phyloP scores from a whole-genome alignment of 139 green algal genomes.

The Astrephomene gubernaculifera region DNA sequence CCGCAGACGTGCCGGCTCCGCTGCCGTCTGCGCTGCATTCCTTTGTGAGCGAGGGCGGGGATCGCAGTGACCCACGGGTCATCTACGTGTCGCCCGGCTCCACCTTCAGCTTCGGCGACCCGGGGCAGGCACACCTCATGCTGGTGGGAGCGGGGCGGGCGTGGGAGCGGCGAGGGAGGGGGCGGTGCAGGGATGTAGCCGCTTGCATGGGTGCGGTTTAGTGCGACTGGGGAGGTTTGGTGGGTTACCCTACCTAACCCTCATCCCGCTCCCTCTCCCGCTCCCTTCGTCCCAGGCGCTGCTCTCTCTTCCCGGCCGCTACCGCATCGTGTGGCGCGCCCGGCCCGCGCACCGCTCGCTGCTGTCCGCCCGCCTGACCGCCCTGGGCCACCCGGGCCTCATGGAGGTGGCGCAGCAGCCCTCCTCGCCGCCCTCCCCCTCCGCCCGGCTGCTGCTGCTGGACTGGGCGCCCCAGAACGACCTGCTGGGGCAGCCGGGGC shows the following conservation, averaged over 20 bases:
- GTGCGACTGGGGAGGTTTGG: no score
- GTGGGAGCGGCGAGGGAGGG: no score
- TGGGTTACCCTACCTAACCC: no score
- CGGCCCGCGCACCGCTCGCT: no score
- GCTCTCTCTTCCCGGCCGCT: background rate
- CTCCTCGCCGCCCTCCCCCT: no score
- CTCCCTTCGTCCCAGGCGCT: background rate
- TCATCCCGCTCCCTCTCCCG: no score
- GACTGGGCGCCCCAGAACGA: conserved; percentile 63
- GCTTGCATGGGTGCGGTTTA: no score
- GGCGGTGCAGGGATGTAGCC: no score
- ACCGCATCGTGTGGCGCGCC: background rate
- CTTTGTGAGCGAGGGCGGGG: background rate
- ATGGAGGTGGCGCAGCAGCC: no score
- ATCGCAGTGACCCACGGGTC: background rate
- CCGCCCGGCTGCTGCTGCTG: conserved; percentile 18
- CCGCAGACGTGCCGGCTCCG: background rate
- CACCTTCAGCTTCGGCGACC: conserved; percentile 3
- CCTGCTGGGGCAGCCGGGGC: conserved; percentile 49
- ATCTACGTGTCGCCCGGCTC: background rate
- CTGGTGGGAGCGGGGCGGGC: background rate
- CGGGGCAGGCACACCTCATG: background rate
- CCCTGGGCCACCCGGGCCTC: background rate
- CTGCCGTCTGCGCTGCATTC: background rate
- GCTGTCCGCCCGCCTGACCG: background rate